phyloP scores from a whole-genome alignment of 2,329 filamentous ascomycete genomes.

The Aureobasidium sp. region DNA sequence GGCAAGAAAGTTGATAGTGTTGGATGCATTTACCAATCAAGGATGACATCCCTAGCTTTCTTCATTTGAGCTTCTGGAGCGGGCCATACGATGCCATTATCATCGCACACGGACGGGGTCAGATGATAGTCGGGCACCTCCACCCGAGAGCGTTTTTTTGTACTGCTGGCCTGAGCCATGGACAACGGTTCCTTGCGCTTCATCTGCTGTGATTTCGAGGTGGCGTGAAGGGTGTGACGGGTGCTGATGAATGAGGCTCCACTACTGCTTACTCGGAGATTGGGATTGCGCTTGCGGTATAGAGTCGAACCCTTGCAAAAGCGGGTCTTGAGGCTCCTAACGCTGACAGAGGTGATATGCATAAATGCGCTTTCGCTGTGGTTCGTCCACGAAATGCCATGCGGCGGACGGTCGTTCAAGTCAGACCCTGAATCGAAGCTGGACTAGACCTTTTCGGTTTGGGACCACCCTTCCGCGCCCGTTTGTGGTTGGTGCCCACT shows the following conservation, averaged over 20 bases:
- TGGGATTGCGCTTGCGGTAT: not conserved
- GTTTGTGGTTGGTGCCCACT: not conserved
- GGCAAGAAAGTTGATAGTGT: conserved; percentile 12
- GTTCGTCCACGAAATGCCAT: not conserved
- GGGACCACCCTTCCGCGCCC: not conserved
- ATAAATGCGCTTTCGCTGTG: not conserved
- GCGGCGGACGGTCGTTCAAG: not conserved
- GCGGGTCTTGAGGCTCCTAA: not conserved
- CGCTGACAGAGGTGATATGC: not conserved
- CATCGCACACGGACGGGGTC: conserved; percentile 36
- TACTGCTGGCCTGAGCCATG: conserved; percentile 19
- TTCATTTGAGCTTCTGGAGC: conserved; percentile 51
- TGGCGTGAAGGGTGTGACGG: not conserved
- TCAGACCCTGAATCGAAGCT: not conserved
- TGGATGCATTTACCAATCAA: conserved; percentile 43
- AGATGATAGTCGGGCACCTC: conserved; percentile 41
- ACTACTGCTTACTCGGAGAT: not conserved
- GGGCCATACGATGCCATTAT: conserved; percentile 52
- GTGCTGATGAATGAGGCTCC: not conserved
- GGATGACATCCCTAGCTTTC: conserved; percentile 50
- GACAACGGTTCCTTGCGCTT: conserved; percentile 24
- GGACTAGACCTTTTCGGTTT: not conserved
- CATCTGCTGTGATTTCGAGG: conserved; percentile 16
- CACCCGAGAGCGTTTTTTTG: conserved; percentile 24
- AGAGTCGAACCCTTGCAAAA: not conserved